phyloP scores from a whole-genome alignment of 805 yeast genomes.

The Debaryomyces tyrocola region DNA sequence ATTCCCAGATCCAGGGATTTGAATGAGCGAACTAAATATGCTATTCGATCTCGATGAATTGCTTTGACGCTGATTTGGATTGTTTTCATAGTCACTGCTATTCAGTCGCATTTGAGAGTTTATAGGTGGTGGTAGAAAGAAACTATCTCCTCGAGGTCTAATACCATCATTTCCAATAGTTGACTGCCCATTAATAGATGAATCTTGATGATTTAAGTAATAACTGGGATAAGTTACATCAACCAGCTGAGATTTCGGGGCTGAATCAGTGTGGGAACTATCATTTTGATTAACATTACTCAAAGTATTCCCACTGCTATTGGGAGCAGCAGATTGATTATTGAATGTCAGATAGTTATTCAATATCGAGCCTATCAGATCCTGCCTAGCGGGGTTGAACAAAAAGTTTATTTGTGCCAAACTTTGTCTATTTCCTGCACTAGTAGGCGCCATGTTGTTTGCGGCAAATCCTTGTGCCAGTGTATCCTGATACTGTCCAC shows the following conservation, averaged over 20 bases:
- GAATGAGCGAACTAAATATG: slow-evolving; percentile 39
- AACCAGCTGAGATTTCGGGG: slow-evolving; percentile 9
- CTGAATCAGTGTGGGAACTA: background rate
- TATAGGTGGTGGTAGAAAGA: slow-evolving; percentile 39
- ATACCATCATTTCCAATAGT: background rate
- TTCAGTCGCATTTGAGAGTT: slow-evolving; percentile 13
- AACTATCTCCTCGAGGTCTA: slow-evolving; percentile 39
- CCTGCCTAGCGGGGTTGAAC: slow-evolving; percentile 29
- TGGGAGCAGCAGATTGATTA: background rate
- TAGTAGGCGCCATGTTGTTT: background rate
- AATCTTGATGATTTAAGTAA: slow-evolving; percentile 17
- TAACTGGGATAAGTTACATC: slow-evolving; percentile 16
- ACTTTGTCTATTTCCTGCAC: background rate
- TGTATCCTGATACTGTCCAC: background rate
- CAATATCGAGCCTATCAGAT: slow-evolving; percentile 26
- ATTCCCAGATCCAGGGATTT: slow-evolving; percentile 34
- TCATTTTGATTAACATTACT: background rate
- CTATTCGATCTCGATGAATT: slow-evolving; percentile 33
- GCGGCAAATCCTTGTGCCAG: background rate
- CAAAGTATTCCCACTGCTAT: background rate
- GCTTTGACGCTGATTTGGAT: slow-evolving; percentile 5
- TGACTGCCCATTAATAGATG: slow-evolving; percentile 4
- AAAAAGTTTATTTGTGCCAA: slow-evolving; percentile 17
- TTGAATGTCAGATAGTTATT: slow-evolving; percentile 17
- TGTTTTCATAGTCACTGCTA: slow-evolving; percentile 10